Conservation (phyloP, 169 alveolate species). For the Cryptosporidium meleagridis region DNA sequence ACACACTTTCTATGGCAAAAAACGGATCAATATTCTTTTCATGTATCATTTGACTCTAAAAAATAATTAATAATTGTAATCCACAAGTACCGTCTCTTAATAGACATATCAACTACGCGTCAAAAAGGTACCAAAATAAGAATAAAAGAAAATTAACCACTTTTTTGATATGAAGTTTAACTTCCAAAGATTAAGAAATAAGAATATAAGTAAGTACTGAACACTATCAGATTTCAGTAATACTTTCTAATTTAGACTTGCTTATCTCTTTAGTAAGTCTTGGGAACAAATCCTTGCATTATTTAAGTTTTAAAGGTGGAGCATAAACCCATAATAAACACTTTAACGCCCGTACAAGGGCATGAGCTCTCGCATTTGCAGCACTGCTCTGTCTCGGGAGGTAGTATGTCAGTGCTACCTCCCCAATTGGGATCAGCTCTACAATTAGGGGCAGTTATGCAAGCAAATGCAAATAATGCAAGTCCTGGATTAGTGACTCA, state of each 20-base stretch:
- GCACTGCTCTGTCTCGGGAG: conserved; percentile 58
- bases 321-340: conserved; percentile 24
- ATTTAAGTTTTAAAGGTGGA: conserved; percentile 5
- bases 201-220: background rate
- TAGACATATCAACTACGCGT: conserved; percentile 73
- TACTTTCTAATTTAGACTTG: background rate
- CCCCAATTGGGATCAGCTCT: conserved; percentile 52
- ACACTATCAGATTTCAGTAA: background rate
- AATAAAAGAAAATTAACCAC: conserved; percentile 15
- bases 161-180: conserved; percentile 23
- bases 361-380: conserved; percentile 67
- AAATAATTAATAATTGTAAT: background rate
- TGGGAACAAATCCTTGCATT: background rate
- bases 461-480: conserved; percentile 8
- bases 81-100: conserved; percentile 65
- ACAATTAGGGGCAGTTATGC: conserved; percentile 56
- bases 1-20: background rate
- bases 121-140: conserved; percentile 17
- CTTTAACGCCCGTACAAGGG: conserved; percentile 57
- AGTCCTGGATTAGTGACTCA: conserved; percentile 49
- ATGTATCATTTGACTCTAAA: background rate
- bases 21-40: background rate
- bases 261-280: background rate
- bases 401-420: conserved; percentile 40
- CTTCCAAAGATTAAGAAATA: background rate